Percentiles rank a stretch among this genome's conserved stretches.
phyloP scores from a whole-genome alignment of 352 stramenopile genomes.

The Halophytophthora batemanensis region DNA sequence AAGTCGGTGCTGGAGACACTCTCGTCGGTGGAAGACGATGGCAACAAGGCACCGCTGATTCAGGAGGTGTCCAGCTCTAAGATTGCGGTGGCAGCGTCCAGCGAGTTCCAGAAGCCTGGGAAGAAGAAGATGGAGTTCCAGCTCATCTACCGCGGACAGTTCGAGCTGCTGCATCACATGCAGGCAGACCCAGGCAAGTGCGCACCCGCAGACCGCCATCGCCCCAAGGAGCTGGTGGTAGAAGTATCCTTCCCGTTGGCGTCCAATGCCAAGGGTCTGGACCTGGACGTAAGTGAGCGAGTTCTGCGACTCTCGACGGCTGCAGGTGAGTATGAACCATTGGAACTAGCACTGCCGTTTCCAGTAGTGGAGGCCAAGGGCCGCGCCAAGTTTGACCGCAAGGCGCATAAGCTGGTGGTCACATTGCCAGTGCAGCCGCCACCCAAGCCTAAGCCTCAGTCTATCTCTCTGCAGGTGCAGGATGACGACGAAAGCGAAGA shows the following conservation, averaged over 20 bases:
- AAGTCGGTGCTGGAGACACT: constrained; percentile 10
- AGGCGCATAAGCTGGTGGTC: constrained; percentile 61
- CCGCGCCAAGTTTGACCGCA: constrained; percentile 83
- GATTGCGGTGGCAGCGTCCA: background rate
- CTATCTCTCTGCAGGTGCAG: constrained; percentile 31
- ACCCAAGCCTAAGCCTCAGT: constrained; percentile 20
- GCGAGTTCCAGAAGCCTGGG: constrained; percentile 3
- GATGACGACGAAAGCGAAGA: constrained; percentile 36
- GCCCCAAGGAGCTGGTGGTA: constrained; percentile 65
- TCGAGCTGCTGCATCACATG: constrained; percentile 76
- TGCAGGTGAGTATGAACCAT: constrained; percentile 36
- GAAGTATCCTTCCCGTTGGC: constrained; percentile 60
- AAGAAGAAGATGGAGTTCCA: constrained; percentile 54
- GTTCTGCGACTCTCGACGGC: constrained; percentile 33
- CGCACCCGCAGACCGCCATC: constrained; percentile 27
- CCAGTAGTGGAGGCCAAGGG: constrained; percentile 76
- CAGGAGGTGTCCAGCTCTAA: constrained; percentile 21
- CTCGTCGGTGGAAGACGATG: constrained; percentile 19
- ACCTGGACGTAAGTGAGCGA: constrained; percentile 65
- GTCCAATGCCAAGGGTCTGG: constrained; percentile 48
- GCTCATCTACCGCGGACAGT: constrained; percentile 63
- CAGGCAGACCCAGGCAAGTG: constrained; percentile 41
- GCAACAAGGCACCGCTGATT: constrained; percentile 9
- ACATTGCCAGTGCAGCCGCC: constrained; percentile 77
- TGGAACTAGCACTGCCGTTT: constrained; percentile 69